These are phyloP conservation scores for Gillenia trifoliata DNA, from an alignment of 306 rosid genomes.

Conservation along the genomic window DNA sequence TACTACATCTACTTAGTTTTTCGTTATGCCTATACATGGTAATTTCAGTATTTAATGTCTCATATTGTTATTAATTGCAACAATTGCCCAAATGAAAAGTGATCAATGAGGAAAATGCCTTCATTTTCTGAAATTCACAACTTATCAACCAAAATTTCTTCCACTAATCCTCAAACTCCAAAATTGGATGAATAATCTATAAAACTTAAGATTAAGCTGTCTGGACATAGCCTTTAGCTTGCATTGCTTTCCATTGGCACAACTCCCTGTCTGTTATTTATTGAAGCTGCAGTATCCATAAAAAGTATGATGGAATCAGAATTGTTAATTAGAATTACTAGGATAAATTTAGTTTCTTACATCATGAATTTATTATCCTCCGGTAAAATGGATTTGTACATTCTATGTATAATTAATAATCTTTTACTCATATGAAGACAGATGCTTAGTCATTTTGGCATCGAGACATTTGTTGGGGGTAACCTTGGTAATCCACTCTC, in stretches of 20 bases:
- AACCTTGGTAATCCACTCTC: slow-evolving; percentile 34
- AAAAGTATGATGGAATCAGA: background rate
- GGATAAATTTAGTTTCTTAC: background rate
- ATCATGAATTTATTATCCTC: background rate
- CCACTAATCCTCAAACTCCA: background rate
- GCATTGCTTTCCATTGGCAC: background rate
- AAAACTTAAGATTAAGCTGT: background rate
- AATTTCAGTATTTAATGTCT: background rate
- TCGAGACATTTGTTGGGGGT: slow-evolving; percentile 26
- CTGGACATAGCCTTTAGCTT: background rate
- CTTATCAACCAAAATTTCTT: background rate
- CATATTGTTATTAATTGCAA: background rate
- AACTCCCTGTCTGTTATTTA: background rate
- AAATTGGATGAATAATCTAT: background rate
- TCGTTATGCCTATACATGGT: background rate
- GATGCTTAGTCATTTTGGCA: slow-evolving; percentile 30
- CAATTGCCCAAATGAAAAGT: background rate
- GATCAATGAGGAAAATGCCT: background rate
- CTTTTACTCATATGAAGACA: slow-evolving; percentile 10
- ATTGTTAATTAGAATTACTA: background rate
- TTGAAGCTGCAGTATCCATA: background rate
- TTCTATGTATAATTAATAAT: background rate
- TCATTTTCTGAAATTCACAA: background rate
- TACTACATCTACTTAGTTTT: background rate
- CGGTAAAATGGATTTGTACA: background rate